Base-by-base conservation (phyloP, 805 yeast species). In the Nakazawaea siamensis region DNA sequence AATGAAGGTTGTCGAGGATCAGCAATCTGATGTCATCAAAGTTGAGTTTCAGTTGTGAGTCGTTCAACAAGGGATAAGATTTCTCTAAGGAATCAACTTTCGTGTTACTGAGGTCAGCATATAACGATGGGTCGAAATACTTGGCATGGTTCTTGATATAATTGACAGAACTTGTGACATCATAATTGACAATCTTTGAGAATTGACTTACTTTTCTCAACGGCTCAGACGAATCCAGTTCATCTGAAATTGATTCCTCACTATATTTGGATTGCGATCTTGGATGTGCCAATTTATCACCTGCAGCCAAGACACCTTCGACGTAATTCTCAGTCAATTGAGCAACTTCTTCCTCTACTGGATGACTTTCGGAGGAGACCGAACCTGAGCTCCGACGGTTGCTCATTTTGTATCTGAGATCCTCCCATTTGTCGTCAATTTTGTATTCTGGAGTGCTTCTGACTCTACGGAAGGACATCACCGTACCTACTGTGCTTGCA, bases 1-100 rank as follows among this genome's bases (percentile, higher is more conserved):
- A 46, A 53, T 84, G 82, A 50, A 88, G 60, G 42, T 72, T 70
- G 2, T 63, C 51, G 23, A 73, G 51, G 25, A 80, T 77, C 12
- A 45, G 45, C 27, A 37, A 39, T 41, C 74, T 51, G 10, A 60
- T 58, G 1, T 52, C 38, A 38, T 58, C 64, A 37, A 70, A 43
- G 24, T 40, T 32, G 13, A 45, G 18, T 9, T 19, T 13, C 8
- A 38, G 24, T 4, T 32, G 31, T 8, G 26, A 33, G 5, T 14
- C 16, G 5, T 32, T 14, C 17, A 31, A 28, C 5, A 37, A 11
- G 2, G 35, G 29, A 15, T 32, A 32, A 6, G 19, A 21, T 10
- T 12, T 9, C 26, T 28, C 24, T 19, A 28, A 17, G 17, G 4
- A 12, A 5, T 33, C 26, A 11, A 21, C 35, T 5, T 11, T n/a